Evolutionary conservation across 768 basidiomycete species (phyloP).

Genomic region (Rhizopogon sp.): DNA sequence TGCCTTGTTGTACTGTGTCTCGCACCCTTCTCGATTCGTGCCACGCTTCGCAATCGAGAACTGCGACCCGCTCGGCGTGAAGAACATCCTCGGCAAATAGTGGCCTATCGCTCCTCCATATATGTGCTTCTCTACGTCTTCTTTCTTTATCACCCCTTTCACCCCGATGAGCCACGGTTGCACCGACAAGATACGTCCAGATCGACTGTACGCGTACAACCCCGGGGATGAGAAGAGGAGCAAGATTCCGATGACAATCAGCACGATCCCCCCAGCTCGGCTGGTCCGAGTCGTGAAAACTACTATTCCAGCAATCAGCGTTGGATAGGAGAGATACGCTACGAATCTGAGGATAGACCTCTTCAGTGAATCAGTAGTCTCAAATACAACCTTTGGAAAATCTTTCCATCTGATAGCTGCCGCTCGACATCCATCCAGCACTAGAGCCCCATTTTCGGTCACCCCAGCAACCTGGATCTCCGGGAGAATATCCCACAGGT

Average conservation of each 20-base stretch:
- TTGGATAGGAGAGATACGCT: constrained; percentile 6
- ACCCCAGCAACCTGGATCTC: constrained; percentile 15
- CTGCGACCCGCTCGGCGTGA: constrained; percentile 11
- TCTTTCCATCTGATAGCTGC: constrained; percentile 17
- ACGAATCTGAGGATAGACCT: constrained; percentile 2
- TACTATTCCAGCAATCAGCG: constrained; percentile 2
- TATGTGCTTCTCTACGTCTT: constrained; percentile 4
- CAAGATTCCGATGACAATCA: neutral
- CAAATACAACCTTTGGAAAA: constrained; percentile 11
- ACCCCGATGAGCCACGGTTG: constrained; percentile 18
- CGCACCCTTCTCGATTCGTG: constrained; percentile 5
- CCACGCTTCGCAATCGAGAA: constrained; percentile 3
- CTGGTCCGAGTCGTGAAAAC: neutral
- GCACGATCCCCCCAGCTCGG: neutral
- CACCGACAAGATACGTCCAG: constrained; percentile 10
- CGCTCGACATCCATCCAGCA: constrained; percentile 13
- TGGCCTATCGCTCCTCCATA: constrained; percentile 10
- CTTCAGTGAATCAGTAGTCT: constrained; percentile 5
- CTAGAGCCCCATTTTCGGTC: constrained; percentile 11
- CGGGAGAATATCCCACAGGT: constrained; percentile 14
- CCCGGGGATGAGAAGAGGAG: constrained; percentile 3
- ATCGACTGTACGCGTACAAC: constrained; percentile 8
- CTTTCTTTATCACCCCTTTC: constrained; percentile 12
- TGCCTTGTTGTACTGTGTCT: neutral
- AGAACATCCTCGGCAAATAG: constrained; percentile 4